Conservation (phyloP, 2,329 filamentous ascomycete genomes). For the Talaromyces sp. region DNA sequence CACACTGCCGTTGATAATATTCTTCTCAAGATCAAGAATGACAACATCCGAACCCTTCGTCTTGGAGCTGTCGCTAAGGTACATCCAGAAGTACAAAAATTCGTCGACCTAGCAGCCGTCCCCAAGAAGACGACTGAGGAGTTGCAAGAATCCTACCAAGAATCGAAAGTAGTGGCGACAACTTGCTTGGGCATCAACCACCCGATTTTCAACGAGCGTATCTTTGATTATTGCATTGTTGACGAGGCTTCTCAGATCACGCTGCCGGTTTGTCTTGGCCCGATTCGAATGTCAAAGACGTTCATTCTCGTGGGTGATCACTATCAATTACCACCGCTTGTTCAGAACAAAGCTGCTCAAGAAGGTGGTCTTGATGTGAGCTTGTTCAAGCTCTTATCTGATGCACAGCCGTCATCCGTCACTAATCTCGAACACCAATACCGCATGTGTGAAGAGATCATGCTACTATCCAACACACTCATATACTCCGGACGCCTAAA, state of each 20-base stretch:
- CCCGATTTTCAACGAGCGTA: slow-evolving; percentile 78
- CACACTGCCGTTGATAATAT: slow-evolving; percentile 99
- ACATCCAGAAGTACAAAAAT: slow-evolving; percentile 81
- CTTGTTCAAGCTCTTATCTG: slow-evolving; percentile 89
- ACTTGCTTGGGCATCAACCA: slow-evolving; percentile 93
- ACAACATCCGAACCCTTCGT: slow-evolving; percentile 76
- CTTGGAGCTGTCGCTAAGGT: slow-evolving; percentile 82
- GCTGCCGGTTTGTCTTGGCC: slow-evolving; percentile 87
- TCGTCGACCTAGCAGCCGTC: slow-evolving; percentile 73
- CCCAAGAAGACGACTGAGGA: slow-evolving; percentile 77
- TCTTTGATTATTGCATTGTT: slow-evolving; percentile 97
- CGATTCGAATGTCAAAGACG: slow-evolving; percentile 85
- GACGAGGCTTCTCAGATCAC: slow-evolving; percentile 98
- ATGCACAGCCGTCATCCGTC: slow-evolving; percentile 81
- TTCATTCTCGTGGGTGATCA: slow-evolving; percentile 97
- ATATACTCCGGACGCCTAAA: slow-evolving; percentile 91
- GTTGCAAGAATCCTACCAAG: slow-evolving; percentile 78
- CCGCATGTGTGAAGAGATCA: slow-evolving; percentile 96
- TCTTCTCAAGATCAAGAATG: slow-evolving; percentile 79
- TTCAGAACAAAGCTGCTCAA: slow-evolving; percentile 85
- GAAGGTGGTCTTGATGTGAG: slow-evolving; percentile 86
- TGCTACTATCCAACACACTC: slow-evolving; percentile 86
- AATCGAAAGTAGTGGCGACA: slow-evolving; percentile 85
- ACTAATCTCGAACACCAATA: slow-evolving; percentile 95
- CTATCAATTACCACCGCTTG: slow-evolving; percentile 89